Percentiles rank a stretch among this genome's conserved stretches.
These are phyloP conservation scores for Yamadazyma sp. DNA, from an alignment of 1,139 yeast species.

Conservation along the genomic window DNA sequence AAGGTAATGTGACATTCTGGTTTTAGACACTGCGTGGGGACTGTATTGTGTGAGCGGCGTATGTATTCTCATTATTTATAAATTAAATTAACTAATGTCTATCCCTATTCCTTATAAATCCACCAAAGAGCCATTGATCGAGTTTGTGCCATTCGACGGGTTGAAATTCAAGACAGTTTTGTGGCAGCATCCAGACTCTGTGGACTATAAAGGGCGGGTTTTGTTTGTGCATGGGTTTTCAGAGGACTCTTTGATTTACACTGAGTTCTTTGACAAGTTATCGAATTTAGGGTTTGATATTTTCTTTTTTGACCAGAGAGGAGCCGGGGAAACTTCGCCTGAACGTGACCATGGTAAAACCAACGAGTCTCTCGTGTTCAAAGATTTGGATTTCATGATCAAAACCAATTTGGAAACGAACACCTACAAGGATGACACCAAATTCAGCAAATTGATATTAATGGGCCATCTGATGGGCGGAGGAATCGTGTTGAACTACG, in stretches of 20 bases:
- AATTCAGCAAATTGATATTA: conserved; percentile 56
- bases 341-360: conserved; percentile 63
- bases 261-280: conserved; percentile 58
- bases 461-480: conserved; percentile 98
- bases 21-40: neutral
- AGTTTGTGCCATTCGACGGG: conserved; percentile 32
- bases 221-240: conserved; percentile 80
- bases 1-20: neutral
- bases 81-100: no score
- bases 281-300: conserved; percentile 67
- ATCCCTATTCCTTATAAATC: conserved; percentile 34
- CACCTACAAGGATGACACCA: conserved; percentile 26
- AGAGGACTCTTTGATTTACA: conserved; percentile 59
- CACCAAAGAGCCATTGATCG: conserved; percentile 28
- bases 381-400: conserved; percentile 70
- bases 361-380: conserved; percentile 60
- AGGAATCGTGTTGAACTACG: conserved; percentile 74
- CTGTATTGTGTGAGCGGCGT: no score
- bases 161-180: conserved; percentile 40
- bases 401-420: conserved; percentile 25
- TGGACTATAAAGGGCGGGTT: conserved; percentile 51
- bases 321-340: conserved; percentile 76
- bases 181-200: conserved; percentile 39
- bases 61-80: no score
- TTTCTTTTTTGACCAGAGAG: conserved; percentile 83